Conservation (phyloP, 2,329 filamentous ascomycete species). For the Colletotrichum sp. region DNA sequence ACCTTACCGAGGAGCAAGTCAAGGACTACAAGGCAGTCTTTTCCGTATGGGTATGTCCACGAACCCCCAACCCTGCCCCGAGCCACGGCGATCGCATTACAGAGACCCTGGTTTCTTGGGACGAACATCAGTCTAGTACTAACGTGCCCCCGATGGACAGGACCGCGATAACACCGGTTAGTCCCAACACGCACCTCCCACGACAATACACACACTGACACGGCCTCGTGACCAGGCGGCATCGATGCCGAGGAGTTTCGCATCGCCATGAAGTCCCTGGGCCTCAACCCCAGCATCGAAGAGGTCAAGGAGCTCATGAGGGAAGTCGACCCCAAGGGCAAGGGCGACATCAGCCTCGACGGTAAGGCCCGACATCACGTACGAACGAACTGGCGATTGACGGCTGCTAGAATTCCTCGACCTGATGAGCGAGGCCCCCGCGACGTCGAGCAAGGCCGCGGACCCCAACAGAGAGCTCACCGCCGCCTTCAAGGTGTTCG, state of each 20-base stretch:
- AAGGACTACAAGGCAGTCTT: conserved; percentile 23
- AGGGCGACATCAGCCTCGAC: conserved; percentile 22
- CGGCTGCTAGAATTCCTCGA: conserved; percentile 18
- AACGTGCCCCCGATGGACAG: conserved; percentile 5
- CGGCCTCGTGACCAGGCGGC: neutral
- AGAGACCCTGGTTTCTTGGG: neutral
- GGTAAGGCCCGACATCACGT: neutral
- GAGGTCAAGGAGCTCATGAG: conserved; percentile 24
- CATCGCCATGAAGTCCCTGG: conserved; percentile 24
- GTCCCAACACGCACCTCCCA: neutral
- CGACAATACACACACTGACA: neutral
- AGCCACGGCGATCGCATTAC: neutral
- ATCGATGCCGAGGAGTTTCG: conserved; percentile 24
- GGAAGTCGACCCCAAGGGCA: conserved; percentile 23
- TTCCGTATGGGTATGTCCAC: conserved; percentile 20
- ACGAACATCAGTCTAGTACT: conserved; percentile 11
- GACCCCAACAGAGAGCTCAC: conserved; percentile 22
- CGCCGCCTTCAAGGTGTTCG: conserved; percentile 24
- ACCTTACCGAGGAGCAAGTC: conserved; percentile 22
- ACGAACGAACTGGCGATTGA: neutral
- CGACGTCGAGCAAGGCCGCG: conserved; percentile 17
- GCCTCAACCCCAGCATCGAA: conserved; percentile 21
- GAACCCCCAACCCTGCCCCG: neutral
- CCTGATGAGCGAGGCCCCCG: conserved; percentile 22
- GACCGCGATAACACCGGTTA: conserved; percentile 24